phyloP scores from a whole-genome alignment of 805 yeast species.

The Lipomyces sp. region DNA sequence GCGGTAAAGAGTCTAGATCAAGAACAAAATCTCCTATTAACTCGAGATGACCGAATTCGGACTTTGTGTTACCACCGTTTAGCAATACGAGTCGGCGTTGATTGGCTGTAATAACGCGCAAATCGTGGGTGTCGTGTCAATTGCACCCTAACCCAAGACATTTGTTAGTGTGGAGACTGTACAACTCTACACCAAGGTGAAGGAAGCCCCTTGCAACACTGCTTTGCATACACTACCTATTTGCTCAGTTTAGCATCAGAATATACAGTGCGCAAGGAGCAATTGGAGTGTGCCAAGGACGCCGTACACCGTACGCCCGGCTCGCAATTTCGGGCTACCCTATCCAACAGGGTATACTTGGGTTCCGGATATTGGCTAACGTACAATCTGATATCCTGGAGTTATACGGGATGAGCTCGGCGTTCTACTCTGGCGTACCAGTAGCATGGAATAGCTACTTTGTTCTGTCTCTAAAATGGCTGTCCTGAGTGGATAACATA shows the following conservation, averaged over 20 bases:
- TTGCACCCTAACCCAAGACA: not conserved
- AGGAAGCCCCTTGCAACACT: too few species aligned
- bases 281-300: too few species aligned
- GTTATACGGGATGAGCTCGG: not conserved
- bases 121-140: too few species aligned
- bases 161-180: too few species aligned
- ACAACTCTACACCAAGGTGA: too few species aligned
- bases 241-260: too few species aligned
- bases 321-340: too few species aligned
- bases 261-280: too few species aligned
- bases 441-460: not conserved
- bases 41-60: not conserved
- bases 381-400: not conserved
- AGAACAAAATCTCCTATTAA: not conserved
- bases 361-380: too few species aligned
- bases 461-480: not conserved
- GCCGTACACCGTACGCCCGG: too few species aligned
- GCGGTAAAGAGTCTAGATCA: not conserved
- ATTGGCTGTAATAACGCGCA: not conserved
- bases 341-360: too few species aligned
- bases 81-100: not conserved
- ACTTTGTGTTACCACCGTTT: not conserved
- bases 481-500: not conserved
- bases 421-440: not conserved
- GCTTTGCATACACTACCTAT: too few species aligned